Conservation (phyloP, 2,329 filamentous ascomycete species). For the Ophiostoma australiae region DNA sequence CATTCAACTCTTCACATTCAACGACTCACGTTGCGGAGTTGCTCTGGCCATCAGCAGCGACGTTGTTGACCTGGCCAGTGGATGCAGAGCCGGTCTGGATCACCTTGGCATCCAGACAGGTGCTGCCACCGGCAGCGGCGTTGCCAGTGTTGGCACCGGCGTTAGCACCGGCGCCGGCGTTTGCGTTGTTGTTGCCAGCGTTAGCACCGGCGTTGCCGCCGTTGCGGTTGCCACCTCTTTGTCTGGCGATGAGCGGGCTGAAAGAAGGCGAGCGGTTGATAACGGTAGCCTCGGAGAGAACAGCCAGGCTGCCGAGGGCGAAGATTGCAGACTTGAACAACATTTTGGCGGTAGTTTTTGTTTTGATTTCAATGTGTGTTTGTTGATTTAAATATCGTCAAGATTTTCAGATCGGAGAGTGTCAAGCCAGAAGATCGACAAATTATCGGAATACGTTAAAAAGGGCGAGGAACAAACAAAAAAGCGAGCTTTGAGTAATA, state of each 20-base stretch:
- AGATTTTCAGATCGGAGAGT: background rate
- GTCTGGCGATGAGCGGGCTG: conserved; percentile 37
- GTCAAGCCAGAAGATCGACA: background rate
- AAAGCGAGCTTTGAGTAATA: conserved; percentile 13
- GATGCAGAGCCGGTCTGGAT: conserved; percentile 48
- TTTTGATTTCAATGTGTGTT: background rate
- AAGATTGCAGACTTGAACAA: conserved; percentile 48
- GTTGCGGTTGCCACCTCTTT: background rate
- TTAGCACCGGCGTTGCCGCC: conserved; percentile 22
- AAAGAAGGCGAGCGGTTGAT: conserved; percentile 33
- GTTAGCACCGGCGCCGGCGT: conserved; percentile 23
- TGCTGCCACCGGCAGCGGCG: conserved; percentile 31
- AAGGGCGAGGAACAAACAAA: conserved; percentile 25
- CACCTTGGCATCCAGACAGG: conserved; percentile 41
- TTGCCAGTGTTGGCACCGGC: conserved; percentile 24
- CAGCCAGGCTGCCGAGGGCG: conserved; percentile 46
- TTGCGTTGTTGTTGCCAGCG: conserved; percentile 19
- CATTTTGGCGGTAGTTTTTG: conserved; percentile 40
- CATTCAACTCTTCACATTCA: background rate
- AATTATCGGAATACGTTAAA: conserved; percentile 24
- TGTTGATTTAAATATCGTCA: background rate
- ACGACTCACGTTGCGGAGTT: conserved; percentile 48
- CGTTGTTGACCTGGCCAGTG: conserved; percentile 44
- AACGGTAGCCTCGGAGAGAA: conserved; percentile 43
- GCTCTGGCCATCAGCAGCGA: conserved; percentile 43